Conservation (phyloP, 2,329 filamentous ascomycete genomes). For the Akanthomyces muscarius region DNA sequence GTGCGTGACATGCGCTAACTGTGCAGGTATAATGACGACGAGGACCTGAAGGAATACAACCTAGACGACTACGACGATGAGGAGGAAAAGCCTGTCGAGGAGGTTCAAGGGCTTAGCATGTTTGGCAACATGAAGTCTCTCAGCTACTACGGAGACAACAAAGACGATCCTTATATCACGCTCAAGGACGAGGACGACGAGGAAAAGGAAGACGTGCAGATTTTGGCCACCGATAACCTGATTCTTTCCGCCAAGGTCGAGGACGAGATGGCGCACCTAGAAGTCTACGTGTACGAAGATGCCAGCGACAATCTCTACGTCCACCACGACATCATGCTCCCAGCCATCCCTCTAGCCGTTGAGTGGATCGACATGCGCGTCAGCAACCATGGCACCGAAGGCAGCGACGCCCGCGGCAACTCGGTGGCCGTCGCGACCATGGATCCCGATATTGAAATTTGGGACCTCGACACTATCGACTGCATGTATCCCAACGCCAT, state of each 20-base stretch:
- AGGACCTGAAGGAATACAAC: conserved; percentile 93
- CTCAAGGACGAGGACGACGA: conserved; percentile 67
- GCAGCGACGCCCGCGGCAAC: conserved; percentile 70
- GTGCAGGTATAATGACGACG: conserved; percentile 58
- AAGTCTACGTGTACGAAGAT: conserved; percentile 97
- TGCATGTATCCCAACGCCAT: conserved; percentile 98
- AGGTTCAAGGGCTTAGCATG: conserved; percentile 74
- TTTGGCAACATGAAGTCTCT: conserved; percentile 94
- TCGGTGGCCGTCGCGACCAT: conserved; percentile 95
- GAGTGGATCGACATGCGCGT: conserved; percentile 97
- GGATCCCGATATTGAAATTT: conserved; percentile 97
- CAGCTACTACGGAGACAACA: conserved; percentile 89
- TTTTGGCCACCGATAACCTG: conserved; percentile 88
- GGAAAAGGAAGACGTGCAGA: conserved; percentile 90
- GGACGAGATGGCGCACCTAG: conserved; percentile 92
- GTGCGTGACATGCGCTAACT: conserved; percentile 21
- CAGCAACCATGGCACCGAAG: conserved; percentile 56
- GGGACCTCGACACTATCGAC: conserved; percentile 94
- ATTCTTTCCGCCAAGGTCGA: conserved; percentile 90
- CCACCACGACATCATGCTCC: conserved; percentile 98
- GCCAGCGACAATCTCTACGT: conserved; percentile 95
- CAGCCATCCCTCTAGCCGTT: conserved; percentile 88
- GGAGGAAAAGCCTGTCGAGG: conserved; percentile 35
- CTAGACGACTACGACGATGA: conserved; percentile 89
- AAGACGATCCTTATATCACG: conserved; percentile 95